Percentiles rank a stretch among this genome's conserved stretches.
Evolutionary conservation across 1,284 basidiomycete species (phyloP).

Genomic region (Wallemia ichthyophaga): DNA sequence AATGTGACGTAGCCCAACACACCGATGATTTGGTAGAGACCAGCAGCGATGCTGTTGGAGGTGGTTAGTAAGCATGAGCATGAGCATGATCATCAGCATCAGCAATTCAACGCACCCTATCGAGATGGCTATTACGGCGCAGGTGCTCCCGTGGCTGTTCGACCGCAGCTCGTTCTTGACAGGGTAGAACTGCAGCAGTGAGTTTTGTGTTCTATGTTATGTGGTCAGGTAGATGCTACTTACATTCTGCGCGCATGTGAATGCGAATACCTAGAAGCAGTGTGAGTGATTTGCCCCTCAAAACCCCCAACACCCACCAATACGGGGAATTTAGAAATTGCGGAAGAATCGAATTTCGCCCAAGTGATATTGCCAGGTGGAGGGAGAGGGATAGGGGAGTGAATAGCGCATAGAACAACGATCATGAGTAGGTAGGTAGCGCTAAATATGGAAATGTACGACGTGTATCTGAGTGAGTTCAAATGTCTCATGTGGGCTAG

Average conservation of each 20-base stretch:
- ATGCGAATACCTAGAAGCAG: conserved; percentile 10
- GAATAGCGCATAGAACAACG: conserved; percentile 40
- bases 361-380: conserved; percentile 4
- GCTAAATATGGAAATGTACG: conserved; percentile 58
- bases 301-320: conserved; percentile 26
- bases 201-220: conserved; percentile 8
- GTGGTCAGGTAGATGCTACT: conserved; percentile 11
- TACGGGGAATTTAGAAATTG: conserved; percentile 10
- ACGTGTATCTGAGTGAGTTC: conserved; percentile 50
- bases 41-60: conserved; percentile 39
- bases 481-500: conserved; percentile 59
- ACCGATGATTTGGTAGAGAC: conserved; percentile 5
- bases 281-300: too few species aligned
- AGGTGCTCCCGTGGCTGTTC: conserved; percentile 57
- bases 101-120: conserved; percentile 30
- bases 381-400: conserved; percentile 20
- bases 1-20: conserved; percentile 86
- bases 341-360: background rate
- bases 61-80: conserved; percentile 23
- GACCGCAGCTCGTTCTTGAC: conserved; percentile 70
- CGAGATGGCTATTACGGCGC: conserved; percentile 51
- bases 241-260: conserved; percentile 47
- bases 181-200: conserved; percentile 35
- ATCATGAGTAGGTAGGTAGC: conserved; percentile 45
- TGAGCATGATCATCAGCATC: too few species aligned